Percentiles rank a stretch among this genome's conserved stretches.
These are phyloP conservation scores for Aureobasidium namibiae DNA, from an alignment of 2,329 filamentous ascomycete species.

Conservation along the genomic window DNA sequence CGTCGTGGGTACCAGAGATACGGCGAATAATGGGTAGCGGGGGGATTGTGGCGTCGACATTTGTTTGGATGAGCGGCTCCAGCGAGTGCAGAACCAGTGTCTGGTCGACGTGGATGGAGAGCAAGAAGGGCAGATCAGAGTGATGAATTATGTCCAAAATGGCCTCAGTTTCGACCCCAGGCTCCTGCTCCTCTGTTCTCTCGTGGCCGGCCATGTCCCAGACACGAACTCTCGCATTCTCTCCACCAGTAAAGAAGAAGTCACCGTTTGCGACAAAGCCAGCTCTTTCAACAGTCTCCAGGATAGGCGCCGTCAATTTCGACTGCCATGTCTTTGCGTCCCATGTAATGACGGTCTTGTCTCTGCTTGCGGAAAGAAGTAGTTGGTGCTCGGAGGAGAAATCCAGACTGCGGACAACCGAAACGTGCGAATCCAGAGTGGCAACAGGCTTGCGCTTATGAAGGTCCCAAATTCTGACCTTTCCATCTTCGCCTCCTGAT, in stretches of 20 bases:
- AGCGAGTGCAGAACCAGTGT: constrained; percentile 69
- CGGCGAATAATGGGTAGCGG: constrained; percentile 58
- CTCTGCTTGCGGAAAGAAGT: constrained; percentile 76
- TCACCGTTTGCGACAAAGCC: constrained; percentile 67
- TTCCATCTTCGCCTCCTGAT: constrained; percentile 89
- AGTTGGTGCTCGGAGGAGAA: constrained; percentile 68
- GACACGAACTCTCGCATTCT: constrained; percentile 71
- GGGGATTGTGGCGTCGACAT: constrained; percentile 39
- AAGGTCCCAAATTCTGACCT: constrained; percentile 84
- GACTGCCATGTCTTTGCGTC: constrained; percentile 78
- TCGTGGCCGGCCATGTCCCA: constrained; percentile 77
- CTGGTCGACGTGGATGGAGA: constrained; percentile 84
- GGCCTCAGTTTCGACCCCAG: constrained; percentile 51
- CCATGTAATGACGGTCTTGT: constrained; percentile 93
- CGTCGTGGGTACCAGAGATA: constrained; percentile 94
- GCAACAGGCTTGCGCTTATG: constrained; percentile 72
- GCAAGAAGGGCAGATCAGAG: constrained; percentile 56
- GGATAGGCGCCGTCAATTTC: constrained; percentile 68
- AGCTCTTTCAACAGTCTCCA: constrained; percentile 77
- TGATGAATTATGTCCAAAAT: constrained; percentile 67
- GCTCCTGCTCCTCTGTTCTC: constrained; percentile 64
- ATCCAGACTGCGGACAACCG: constrained; percentile 80
- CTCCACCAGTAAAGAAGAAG: constrained; percentile 75
- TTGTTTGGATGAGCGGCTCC: constrained; percentile 29
- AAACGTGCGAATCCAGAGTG: constrained; percentile 83